Evolutionary conservation across 768 basidiomycete species (phyloP), one percentile per base, ranked within the genome.

Genomic region (Chalciporus piperatus): DNA sequence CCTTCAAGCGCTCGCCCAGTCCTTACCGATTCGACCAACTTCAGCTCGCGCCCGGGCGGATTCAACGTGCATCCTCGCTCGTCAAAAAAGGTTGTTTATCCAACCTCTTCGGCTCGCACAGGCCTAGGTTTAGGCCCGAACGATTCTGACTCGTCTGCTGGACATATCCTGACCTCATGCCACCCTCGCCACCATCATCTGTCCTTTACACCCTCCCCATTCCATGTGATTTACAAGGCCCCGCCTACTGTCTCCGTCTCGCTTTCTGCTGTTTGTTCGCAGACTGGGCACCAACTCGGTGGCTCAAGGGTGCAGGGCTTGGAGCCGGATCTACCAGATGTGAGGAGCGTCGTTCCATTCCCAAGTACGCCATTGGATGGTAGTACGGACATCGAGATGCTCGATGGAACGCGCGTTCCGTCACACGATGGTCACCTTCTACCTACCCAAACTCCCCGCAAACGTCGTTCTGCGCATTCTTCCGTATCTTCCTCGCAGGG

Each of bases 161-260:
- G 35, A 12, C 48, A 49, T 30, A 23, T 23, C 32, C 22, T 49
- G 8, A 27, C 41, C 28, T 32, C 45, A 1, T 22, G 6, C 4
- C 41, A 56, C 22, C 22, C 58, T 47, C 63, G 51, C 17, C 42
- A 49, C 14, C 51, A 49, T 30, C 35, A 45, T 43, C 33, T 44
- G 12, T 44, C 54, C 10, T 30, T 50, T 23, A 22, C 52, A 8
- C 33, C 51, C 17, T 59, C 61, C n/a, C 56, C 51, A 17, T 71
- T 62, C 44, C 50, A 41, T 0, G 52, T 59, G 38, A 49, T 64
- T n/a, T 55, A 41, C 50, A 74, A 74, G 47, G 72, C 72, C 10
- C 64, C 65, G 4, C 70, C 73, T 6, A 74, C 73, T 1, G 67
- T 74, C 22, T 74, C 68, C 6, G 59, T 74, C 41, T 74, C 71